Conservation (phyloP, 768 basidiomycete species). For the Boletus subparvulus region DNA sequence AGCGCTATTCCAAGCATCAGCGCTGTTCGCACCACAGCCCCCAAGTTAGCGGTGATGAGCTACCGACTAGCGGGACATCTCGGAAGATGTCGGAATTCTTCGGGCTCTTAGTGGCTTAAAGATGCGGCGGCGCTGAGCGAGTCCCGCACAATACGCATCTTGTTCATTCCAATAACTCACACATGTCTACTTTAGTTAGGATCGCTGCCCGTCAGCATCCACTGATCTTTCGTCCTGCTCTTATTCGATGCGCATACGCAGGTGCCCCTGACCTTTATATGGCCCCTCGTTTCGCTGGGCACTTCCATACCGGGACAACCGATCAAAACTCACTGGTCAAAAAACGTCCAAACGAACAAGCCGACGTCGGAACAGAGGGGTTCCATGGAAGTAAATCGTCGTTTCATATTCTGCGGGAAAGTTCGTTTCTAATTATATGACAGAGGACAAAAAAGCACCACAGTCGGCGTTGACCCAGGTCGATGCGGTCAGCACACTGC, state of each 20-base stretch:
- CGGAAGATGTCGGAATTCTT: constrained; percentile 26
- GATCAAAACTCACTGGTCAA: constrained; percentile 25
- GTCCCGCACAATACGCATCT: neutral
- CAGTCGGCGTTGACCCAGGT: constrained; percentile 22
- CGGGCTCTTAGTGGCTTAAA: constrained; percentile 27
- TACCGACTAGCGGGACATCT: constrained; percentile 13
- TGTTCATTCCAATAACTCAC: neutral
- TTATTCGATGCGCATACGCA: constrained; percentile 4
- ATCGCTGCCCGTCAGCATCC: constrained; percentile 11
- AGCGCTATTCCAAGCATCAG: neutral
- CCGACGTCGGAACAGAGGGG: constrained; percentile 35
- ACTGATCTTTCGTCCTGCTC: constrained; percentile 7
- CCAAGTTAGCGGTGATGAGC: neutral
- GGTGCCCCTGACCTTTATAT: constrained; percentile 4
- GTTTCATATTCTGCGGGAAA: neutral
- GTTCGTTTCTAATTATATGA: neutral
- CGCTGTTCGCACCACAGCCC: neutral
- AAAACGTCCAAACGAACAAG: constrained; percentile 23
- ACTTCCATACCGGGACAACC: constrained; percentile 27
- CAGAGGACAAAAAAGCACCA: constrained; percentile 27
- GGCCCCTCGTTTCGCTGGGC: constrained; percentile 1
- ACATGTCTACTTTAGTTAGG: constrained; percentile 19
- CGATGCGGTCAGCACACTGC: constrained; percentile 53
- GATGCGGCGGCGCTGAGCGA: neutral
- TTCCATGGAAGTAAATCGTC: constrained; percentile 31